phyloP scores from a whole-genome alignment of 345 rosid species.

The Eucalyptus marginata region DNA sequence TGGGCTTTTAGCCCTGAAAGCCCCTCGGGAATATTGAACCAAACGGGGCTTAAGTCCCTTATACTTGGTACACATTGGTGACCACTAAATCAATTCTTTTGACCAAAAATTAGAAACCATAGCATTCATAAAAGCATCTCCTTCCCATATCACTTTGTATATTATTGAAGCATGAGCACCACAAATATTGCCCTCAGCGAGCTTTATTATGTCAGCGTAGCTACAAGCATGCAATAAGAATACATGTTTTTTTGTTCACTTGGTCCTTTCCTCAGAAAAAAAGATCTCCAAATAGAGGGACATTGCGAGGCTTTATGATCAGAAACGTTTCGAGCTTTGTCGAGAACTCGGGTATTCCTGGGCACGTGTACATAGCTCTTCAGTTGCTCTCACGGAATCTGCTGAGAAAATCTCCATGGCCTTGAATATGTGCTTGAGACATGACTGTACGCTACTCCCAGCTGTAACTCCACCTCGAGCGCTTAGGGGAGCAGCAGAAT shows the following conservation, averaged over 20 bases:
- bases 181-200: neutral
- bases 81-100: neutral
- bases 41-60: too few species aligned
- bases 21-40: too few species aligned
- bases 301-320: neutral
- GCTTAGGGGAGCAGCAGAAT: neutral
- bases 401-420: constrained; percentile 21
- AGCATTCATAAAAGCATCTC: neutral
- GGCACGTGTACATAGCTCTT: constrained; percentile 3
- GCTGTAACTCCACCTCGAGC: neutral
- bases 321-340: neutral
- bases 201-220: neutral
- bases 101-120: neutral
- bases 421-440: constrained; percentile 12
- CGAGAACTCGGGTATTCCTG: neutral
- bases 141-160: neutral
- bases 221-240: neutral
- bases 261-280: neutral
- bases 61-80: neutral
- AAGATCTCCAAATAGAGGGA: neutral
- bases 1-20: too few species aligned
- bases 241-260: neutral
- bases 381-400: neutral
- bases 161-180: neutral
- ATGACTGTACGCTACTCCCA: neutral